Base-by-base conservation (phyloP, 768 basidiomycete genomes). In the Lactifluus hygrophoroides region DNA sequence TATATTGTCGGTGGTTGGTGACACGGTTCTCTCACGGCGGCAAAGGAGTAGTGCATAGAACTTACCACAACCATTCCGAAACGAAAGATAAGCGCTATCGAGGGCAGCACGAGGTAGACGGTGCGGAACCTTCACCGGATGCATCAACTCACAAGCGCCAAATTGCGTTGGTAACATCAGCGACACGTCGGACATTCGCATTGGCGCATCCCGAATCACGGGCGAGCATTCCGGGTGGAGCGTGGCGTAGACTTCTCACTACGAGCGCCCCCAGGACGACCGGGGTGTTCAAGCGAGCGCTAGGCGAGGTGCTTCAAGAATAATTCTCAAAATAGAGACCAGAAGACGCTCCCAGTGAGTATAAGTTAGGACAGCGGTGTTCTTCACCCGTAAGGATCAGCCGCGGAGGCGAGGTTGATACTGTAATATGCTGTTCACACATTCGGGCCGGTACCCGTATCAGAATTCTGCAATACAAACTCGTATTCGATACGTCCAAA, bases 111-210 rank as follows among this genome's bases (percentile, higher is more conserved):
- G 46, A 49, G n/a, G 17, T 42, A 32, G 14, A 3, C 40, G 32
- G 58, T 19, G 11, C 58, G 52, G 58, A 44, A 27, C 46, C 50
- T 51, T 53, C 51, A 58, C 38, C 51, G 35, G 45, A 53, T 32
- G 30, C 27, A 19, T 42, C 46, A 25, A 54, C 40, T 10, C 25
- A 28, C 40, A 54, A 37, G 53, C 58, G 38, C 57, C 13, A 38
- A 40, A 53, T 27, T 30, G 40, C 34, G 58, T 54, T 54, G 25
- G 47, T 42, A 43, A 59, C 46, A 44, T 35, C 53, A 44, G 53
- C 47, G 53, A 54, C 5, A 28, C n/a, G 27, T 54, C 58, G 53
- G 58, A 59, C 42, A 21, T 32, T 32, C 32, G 32, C 43, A 25
- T 43, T 43, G 6, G 25, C 19, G 23, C 27, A 35, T 58, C 27